phyloP scores from a whole-genome alignment of 169 alveolate genomes.

The Plasmodium knowlesi region DNA sequence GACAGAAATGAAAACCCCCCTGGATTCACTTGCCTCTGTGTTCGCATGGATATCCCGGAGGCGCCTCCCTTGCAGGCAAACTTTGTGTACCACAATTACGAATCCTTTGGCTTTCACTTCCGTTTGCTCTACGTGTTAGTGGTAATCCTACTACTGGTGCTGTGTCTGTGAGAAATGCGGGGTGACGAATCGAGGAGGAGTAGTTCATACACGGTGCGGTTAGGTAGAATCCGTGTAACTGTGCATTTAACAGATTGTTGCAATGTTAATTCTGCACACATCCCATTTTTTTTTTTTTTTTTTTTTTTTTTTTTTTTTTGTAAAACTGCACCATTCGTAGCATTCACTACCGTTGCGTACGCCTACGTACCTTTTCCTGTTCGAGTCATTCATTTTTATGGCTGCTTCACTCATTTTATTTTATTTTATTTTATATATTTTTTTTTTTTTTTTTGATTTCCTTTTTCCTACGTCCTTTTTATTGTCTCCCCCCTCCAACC shows the following conservation, averaged over 20 bases:
- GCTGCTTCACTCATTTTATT: background rate
- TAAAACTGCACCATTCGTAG: too few species aligned
- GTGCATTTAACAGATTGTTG: too few species aligned
- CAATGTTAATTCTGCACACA: too few species aligned
- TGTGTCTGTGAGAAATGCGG: background rate
- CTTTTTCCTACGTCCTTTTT: too few species aligned
- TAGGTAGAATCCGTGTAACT: too few species aligned
- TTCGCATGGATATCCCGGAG: background rate
- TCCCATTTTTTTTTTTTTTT: too few species aligned
- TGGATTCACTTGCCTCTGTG: slow-evolving; percentile 24
- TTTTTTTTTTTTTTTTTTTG: background rate
- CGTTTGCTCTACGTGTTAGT: background rate
- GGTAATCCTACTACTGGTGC: background rate
- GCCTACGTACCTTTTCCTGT: background rate
- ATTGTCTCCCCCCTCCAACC: background rate
- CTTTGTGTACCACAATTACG: background rate
- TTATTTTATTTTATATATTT: too few species aligned
- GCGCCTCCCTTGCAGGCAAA: background rate
- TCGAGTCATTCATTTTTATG: background rate
- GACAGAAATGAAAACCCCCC: slow-evolving; percentile 26
- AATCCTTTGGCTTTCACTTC: background rate
- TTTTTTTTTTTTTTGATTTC: too few species aligned
- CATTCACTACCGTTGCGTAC: background rate
- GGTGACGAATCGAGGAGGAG: background rate
- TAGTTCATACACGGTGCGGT: too few species aligned